Percentiles rank a stretch among this genome's conserved stretches.
Evolutionary conservation across 2,329 filamentous ascomycete genomes (phyloP).

Genomic region (Rasamsonia emersonii): DNA sequence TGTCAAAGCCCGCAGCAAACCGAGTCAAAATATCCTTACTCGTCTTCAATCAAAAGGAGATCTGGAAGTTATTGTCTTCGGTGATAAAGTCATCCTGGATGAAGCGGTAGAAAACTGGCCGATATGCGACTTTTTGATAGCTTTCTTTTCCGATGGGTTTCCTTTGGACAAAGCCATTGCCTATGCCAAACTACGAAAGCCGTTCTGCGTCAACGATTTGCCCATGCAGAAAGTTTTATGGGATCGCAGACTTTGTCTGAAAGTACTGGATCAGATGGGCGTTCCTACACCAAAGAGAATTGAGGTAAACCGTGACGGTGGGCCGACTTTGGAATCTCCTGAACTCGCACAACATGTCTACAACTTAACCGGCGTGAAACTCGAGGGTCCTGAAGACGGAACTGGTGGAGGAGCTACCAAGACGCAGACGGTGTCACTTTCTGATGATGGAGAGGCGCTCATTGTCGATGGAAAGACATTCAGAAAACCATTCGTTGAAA

Average conservation of each 20-base stretch:
- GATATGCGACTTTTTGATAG: constrained; percentile 91
- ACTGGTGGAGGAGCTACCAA: constrained; percentile 48
- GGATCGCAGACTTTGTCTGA: constrained; percentile 85
- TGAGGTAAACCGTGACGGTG: constrained; percentile 89
- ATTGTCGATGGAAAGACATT: constrained; percentile 76
- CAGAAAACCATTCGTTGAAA: constrained; percentile 94
- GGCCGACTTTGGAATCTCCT: constrained; percentile 66
- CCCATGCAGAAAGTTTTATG: constrained; percentile 96
- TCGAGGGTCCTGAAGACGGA: constrained; percentile 63
- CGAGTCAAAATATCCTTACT: constrained; percentile 91
- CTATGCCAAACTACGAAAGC: constrained; percentile 85
- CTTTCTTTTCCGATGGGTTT: constrained; percentile 97
- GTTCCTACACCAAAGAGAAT: constrained; percentile 83
- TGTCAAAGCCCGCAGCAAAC: constrained; percentile 92
- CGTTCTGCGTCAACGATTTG: constrained; percentile 95
- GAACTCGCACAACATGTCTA: constrained; percentile 75
- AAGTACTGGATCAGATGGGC: constrained; percentile 77
- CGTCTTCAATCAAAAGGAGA: constrained; percentile 81
- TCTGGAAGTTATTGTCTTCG: constrained; percentile 96
- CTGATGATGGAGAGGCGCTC: constrained; percentile 84
- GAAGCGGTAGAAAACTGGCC: constrained; percentile 97
- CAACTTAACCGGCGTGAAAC: constrained; percentile 66
- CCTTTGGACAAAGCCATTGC: constrained; percentile 94
- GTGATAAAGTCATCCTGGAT: constrained; percentile 96
- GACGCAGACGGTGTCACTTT: constrained; percentile 65